Evolutionary conservation across 2,329 filamentous ascomycete genomes (phyloP), one percentile per base, ranked within the genome.

Genomic region (Exserohilum rostratum): DNA sequence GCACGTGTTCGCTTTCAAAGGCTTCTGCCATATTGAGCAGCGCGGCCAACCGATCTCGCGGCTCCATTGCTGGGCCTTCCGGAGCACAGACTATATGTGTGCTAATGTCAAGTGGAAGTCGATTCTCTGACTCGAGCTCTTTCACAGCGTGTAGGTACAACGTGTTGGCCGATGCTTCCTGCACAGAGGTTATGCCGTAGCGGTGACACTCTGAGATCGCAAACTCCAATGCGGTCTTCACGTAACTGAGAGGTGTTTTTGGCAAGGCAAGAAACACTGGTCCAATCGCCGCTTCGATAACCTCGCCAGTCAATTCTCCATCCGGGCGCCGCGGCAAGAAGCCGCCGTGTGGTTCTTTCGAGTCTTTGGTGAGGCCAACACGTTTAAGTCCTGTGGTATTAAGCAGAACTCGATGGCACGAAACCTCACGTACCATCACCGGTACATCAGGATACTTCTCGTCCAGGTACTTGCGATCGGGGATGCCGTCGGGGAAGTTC

Each of bases 151-250:
- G 53, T 5, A 74, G 46, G 17, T 67, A 54, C 1, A 65, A 31
- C 1, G 68, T 66, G 27, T 71, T 73, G 1, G 68, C 60, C 6
- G 64, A 64, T 20, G 71, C 70, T 50, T 74, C 71, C 53, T 74
- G 71, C 22, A 61, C 65, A n/a, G 64, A 68, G 1, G 71, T 74
- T 6, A 73, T 67, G 2, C 70, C 71, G 3, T 57, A 65, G 20
- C 56, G 58, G 37, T 71, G 70, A 3, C 65, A 61, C 30, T 62
- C 55, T 6, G 40, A 47, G 20, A 70, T 56, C 18, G 64, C 67
- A 25, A 59, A 51, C 3, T 65, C 50, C 12, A 74, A 46, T 5
- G 59, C 65, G 17, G 60, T 57, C 42, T 71, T 68, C 11, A 62
- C 55, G 30, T 70, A 61, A 2, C 55, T 39, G 25, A 61, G 39